phyloP scores from a whole-genome alignment of 768 basidiomycete species.

The Suillus placidus region DNA sequence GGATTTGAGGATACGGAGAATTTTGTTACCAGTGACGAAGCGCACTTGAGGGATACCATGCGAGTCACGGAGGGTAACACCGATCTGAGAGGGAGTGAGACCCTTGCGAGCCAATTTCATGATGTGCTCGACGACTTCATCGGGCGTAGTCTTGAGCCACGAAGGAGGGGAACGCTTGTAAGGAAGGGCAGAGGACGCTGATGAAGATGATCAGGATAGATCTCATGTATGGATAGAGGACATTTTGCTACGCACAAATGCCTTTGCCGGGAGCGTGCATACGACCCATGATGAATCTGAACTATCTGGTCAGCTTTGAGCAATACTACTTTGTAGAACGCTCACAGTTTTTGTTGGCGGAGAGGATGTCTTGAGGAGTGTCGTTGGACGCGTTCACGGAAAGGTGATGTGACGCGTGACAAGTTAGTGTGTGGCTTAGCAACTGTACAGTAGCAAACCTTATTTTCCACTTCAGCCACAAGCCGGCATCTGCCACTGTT shows the following conservation, averaged over 20 bases:
- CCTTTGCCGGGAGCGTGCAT: conserved; percentile 99
- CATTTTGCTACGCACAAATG: conserved; percentile 73
- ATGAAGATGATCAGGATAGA: not conserved
- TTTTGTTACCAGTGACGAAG: conserved; percentile 99
- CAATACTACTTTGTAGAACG: conserved; percentile 21
- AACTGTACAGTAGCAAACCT: conserved; percentile 67
- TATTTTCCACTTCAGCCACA: conserved; percentile 43
- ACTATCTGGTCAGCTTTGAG: conserved; percentile 18
- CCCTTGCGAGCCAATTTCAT: conserved; percentile 97
- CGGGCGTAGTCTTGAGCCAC: conserved; percentile 96
- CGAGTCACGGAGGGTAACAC: conserved; percentile 96
- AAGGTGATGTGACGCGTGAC: conserved; percentile 33
- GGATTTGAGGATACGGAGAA: conserved; percentile 95
- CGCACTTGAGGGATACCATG: conserved; percentile 98
- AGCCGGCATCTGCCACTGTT: conserved; percentile 34
- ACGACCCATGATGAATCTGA: conserved; percentile 78
- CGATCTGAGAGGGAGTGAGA: conserved; percentile 96
- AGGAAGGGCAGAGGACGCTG: conserved; percentile 94
- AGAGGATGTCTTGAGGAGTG: conserved; percentile 47
- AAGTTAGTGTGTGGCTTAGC: conserved; percentile 42
- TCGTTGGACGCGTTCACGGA: conserved; percentile 31
- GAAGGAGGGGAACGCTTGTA: conserved; percentile 93
- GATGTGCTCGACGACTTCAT: conserved; percentile 96
- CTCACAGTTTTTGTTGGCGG: conserved; percentile 39
- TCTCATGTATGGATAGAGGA: conserved; percentile 11